Percentiles rank a stretch among this genome's conserved stretches.
phyloP scores from a whole-genome alignment of 2,329 filamentous ascomycete species.

The Venturia pyrina region DNA sequence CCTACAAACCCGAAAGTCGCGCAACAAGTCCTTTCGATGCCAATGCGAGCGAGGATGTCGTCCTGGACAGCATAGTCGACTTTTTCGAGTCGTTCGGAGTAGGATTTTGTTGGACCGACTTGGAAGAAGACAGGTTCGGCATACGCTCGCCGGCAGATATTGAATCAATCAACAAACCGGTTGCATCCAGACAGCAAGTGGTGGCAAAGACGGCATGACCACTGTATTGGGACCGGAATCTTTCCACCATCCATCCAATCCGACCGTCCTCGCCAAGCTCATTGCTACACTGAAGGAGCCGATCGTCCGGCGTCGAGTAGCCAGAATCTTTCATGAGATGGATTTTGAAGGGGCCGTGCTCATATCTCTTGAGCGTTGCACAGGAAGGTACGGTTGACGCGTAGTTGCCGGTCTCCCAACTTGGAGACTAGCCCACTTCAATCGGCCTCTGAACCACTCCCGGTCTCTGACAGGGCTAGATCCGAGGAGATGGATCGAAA shows the following conservation, averaged over 20 bases:
- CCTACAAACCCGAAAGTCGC: background rate
- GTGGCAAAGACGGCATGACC: background rate
- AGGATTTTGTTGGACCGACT: background rate
- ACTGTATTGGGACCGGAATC: background rate
- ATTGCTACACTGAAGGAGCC: background rate
- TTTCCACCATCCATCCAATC: background rate
- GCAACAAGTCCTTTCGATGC: background rate
- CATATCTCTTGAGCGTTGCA: background rate
- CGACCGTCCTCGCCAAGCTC: background rate
- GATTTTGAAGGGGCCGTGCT: background rate
- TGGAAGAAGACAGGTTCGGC: background rate
- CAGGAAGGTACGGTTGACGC: background rate
- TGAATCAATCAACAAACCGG: background rate
- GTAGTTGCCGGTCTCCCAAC: background rate
- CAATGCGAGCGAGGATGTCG: background rate
- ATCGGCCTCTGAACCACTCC: background rate
- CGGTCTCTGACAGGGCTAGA: background rate
- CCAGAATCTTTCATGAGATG: background rate
- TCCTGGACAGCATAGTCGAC: background rate
- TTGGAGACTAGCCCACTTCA: background rate
- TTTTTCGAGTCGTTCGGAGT: slow-evolving; percentile 3
- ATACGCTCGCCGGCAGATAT: background rate
- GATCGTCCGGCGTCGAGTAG: background rate
- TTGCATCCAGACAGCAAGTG: background rate
- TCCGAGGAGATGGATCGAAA: background rate